Evolutionary conservation across 306 rosid species (phyloP).

Genomic region (Malus domestica): ASM211411v1 NC_041803.1:3356001-3356500

Average conservation of each 20-base stretch:
- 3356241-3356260: slow-evolving; percentile 13
- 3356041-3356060: slow-evolving; percentile 75
- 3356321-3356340: slow-evolving; percentile 92
- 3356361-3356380: neutral
- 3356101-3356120: slow-evolving; percentile 69
- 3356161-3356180: neutral
- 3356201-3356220: neutral
- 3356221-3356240: neutral
- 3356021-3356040: neutral
- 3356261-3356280: slow-evolving; percentile 93
- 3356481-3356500: neutral
- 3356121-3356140: slow-evolving; percentile 37
- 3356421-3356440: neutral
- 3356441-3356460: neutral
- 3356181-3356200: too few species aligned
- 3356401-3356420: neutral
- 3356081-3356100: slow-evolving; percentile 84
- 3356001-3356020: neutral
- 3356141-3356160: neutral
- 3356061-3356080: slow-evolving; percentile 87
- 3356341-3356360: slow-evolving; percentile 9
- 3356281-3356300: slow-evolving; percentile 88
- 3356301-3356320: slow-evolving; percentile 83
- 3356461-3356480: neutral
- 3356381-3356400: neutral